Base-by-base conservation (phyloP, 805 yeast species). In the Saccharomycopsis oosterbeekiorum region DNA sequence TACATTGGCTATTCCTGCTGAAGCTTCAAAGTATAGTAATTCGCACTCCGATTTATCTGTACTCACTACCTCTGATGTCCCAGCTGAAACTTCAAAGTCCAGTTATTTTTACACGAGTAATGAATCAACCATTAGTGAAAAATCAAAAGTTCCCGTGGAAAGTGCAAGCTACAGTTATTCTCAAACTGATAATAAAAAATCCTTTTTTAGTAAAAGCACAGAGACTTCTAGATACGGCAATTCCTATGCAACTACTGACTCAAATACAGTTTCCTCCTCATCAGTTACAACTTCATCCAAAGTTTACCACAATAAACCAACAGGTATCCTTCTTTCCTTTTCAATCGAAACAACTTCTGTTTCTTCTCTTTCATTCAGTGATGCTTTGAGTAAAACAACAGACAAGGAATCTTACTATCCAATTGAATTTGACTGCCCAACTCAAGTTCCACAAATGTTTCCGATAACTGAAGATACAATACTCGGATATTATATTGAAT, bases 401-500 rank as follows among this genome's bases (percentile, higher is more conserved):
- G n/a, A n/a, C n/a, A 24, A 21, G 21, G 9, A 21, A 21, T 37
- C 58, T 21, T 41, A 47, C n/a, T 62, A 53, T 36, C 63, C 61
- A 34, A 58, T 37, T 1, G 58, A 56, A 24, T 34, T 36, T 8
- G 60, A 40, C n/a, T 60, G 62, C 40, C 59, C 62, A 15, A 26
- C 39, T 36, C 57, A 42, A 1, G 26, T 41, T 15, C 63, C 65
- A 26, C 14, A 37, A n/a, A 47, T 50, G 53, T 63, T 58, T 50
- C 41, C 43, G 8, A 57, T 61, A 11, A 55, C 59, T 3, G 47
- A 58, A 1, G 58, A 63, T 29, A 36, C 60, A 8, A 50, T 39
- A 15, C 55, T 60, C 26, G 64, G 65, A 4, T 63, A 57, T 57
- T 63, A 63, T 54, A 41, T 61, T 17, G 36, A 26, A 14, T 51